Base-by-base conservation (phyloP, 495 filamentous ascomycete genomes). In the Friedmanniomyces simplex region DNA sequence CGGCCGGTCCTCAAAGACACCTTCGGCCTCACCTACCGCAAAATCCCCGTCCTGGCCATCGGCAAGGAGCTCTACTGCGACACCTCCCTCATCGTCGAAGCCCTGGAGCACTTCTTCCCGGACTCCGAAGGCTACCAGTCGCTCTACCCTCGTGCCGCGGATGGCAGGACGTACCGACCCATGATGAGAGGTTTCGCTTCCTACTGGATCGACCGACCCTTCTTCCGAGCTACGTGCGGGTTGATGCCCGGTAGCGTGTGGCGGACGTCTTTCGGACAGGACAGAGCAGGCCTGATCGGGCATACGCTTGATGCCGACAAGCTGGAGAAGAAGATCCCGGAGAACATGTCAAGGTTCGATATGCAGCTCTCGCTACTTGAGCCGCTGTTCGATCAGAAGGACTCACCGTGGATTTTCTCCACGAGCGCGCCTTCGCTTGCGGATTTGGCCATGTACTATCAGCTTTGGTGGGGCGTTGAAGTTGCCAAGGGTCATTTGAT, bases 11-110 rank as follows among this genome's bases (percentile, higher is more conserved):
- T 69, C n/a, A 50, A 47, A 39, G 45, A 63, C 22, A 62, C 59
- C 16, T 67, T 69, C 55, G 54, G 47, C 26, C 54, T 69, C 30
- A 59, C 64, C 1, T 68, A 69, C 57, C 67, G 67, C 37, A 68
- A 66, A 50, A 68, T 69, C 42, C 67, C 67, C 28, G 54, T 69
- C 18, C 51, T 68, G 22, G 62, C 63, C 25, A 63, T 70, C 41
- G 68, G 66, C 36, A 50, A 60, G 13, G 66, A 70, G 14, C 26
- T 70, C 45, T 70, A 68, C 60, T 70, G 68, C 32, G 68, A 70
- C 41, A 68, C 66, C 24, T 60, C 59, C 25, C 46, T 68, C 42
- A 68, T 70, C 56, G 50, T 67, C 53, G 68, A 70, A 50, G 68
- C 67, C 3, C 49, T 71, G 14, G 69, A 71, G 56, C 63, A 63